Base-by-base conservation (phyloP, 768 basidiomycete species). In the Tephrocybe sp. region DNA sequence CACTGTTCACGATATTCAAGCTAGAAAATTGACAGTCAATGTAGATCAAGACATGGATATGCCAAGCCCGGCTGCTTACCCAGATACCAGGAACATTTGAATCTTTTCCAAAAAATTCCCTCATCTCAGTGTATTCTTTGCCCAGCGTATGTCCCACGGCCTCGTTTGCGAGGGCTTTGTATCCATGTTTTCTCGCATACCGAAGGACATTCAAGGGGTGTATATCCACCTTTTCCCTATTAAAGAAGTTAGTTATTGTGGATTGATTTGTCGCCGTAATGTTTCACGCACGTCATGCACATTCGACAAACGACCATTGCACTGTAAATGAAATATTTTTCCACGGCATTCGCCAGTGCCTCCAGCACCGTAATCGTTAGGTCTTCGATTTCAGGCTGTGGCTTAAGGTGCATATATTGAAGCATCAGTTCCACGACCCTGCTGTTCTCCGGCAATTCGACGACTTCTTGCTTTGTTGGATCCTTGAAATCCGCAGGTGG, bases 251-350 rank as follows among this genome's bases (percentile, higher is more conserved):
- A 49, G 8, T 30, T 0, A 14, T 12, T 16, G 9, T 6, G 7
- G 6, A 30, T 17, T 14, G 4, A 6, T 5, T 14, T 26, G 14
- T 7, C n/a, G 5, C 39, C 3, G 5, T 39, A 41, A 16, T 9
- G 32, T 40, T 9, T 6, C 9, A 48, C 52, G 23, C 34, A 57
- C 55, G 44, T 48, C 52, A 57, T 53, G 19, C 51, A 49, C 14
- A 56, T 34, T 26, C 36, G 35, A 23, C 55, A 56, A 20, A 49
- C 39, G n/a, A 39, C 20, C 47, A 56, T 57, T 4, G 52, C 52
- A 31, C 36, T 30, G 17, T 22, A 54, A 14, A 57, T 45, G 5
- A 45, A 16, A 42, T 57, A 57, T 23, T 57, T 57, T 20, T 57
- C 55, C 3, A 43, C 52, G 7, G 55, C 55, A 23, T 53, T 31